Evolutionary conservation across 805 yeast genomes (phyloP).

Genomic region (Saccharomyces kudriavzevii): DNA sequence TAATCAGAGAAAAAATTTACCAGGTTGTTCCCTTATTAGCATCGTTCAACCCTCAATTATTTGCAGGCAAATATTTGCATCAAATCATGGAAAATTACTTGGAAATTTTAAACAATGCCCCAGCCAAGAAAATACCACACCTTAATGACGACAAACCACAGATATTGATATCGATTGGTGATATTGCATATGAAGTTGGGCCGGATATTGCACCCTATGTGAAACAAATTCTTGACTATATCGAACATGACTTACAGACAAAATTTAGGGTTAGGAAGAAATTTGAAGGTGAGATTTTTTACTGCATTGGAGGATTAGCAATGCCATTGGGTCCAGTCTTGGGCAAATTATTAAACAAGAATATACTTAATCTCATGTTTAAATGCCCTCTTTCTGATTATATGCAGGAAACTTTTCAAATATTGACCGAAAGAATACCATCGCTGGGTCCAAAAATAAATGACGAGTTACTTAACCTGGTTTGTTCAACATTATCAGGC

Average conservation of each 20-base stretch:
- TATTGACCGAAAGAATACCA: constrained; percentile 62
- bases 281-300: constrained; percentile 75
- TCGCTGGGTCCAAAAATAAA: constrained; percentile 64
- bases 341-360: constrained; percentile 73
- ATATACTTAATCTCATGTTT: constrained; percentile 66
- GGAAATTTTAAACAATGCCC: constrained; percentile 61
- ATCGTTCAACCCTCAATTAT: constrained; percentile 58
- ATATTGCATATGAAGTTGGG: constrained; percentile 61
- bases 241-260: constrained; percentile 60
- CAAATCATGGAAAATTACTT: constrained; percentile 68
- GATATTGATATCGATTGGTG: constrained; percentile 70
- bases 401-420: constrained; percentile 63
- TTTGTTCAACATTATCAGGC: constrained; percentile 72
- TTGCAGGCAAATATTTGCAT: constrained; percentile 73
- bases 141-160: constrained; percentile 48
- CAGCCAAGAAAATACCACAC: constrained; percentile 14
- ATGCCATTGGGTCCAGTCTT: constrained; percentile 82
- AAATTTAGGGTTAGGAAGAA: constrained; percentile 49
- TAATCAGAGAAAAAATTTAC: constrained; percentile 72
- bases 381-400: constrained; percentile 71
- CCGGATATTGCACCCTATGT: constrained; percentile 78
- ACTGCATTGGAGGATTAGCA: constrained; percentile 76
- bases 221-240: constrained; percentile 70
- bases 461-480: constrained; percentile 55
- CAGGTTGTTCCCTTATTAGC: constrained; percentile 73